A percentile compares a stretch with the other conserved stretches of the same genome.
phyloP scores from a whole-genome alignment of 1,284 basidiomycete genomes.

The Pterulicium gracile region DNA sequence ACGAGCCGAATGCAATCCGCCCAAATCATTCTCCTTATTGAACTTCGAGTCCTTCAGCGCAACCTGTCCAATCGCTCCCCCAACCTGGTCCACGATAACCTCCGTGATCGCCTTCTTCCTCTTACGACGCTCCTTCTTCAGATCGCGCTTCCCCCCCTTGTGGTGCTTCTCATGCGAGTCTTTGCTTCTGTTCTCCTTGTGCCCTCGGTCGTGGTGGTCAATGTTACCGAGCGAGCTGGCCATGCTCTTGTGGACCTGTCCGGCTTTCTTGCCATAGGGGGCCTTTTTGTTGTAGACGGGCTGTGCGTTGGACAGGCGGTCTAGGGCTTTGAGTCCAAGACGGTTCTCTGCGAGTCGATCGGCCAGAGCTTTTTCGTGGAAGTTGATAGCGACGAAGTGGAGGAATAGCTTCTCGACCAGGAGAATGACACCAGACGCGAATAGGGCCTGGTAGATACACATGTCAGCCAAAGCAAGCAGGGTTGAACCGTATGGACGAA shows the following conservation, averaged over 20 bases:
- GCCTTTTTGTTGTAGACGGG: conserved; percentile 21
- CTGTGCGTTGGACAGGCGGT: conserved; percentile 56
- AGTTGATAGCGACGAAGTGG: conserved; percentile 68
- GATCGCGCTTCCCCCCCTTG: conserved; percentile 12
- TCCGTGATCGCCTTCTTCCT: conserved; percentile 44
- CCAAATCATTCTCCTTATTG: conserved; percentile 42
- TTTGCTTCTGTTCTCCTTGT: conserved; percentile 14
- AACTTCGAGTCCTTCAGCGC: conserved; percentile 58
- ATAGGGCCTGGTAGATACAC: conserved; percentile 39
- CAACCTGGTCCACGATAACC: conserved; percentile 60
- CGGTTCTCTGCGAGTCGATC: conserved; percentile 63
- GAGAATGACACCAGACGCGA: conserved; percentile 49
- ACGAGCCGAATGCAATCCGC: conserved; percentile 57
- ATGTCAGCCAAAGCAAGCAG: not conserved
- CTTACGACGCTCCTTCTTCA: conserved; percentile 28
- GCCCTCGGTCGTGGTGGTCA: conserved; percentile 10
- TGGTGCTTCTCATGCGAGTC: conserved; percentile 18
- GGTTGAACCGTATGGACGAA: conserved; percentile 13
- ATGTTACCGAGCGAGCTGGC: conserved; percentile 6
- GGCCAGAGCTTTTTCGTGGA: conserved; percentile 63
- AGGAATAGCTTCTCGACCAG: conserved; percentile 63
- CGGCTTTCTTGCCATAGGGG: conserved; percentile 22
- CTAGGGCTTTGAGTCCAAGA: conserved; percentile 56
- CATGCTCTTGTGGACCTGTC: conserved; percentile 19
- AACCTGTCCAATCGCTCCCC: conserved; percentile 60